Evolutionary conservation across 1,139 yeast species (phyloP).

Genomic region (Lodderomyces beijingensis): DNA sequence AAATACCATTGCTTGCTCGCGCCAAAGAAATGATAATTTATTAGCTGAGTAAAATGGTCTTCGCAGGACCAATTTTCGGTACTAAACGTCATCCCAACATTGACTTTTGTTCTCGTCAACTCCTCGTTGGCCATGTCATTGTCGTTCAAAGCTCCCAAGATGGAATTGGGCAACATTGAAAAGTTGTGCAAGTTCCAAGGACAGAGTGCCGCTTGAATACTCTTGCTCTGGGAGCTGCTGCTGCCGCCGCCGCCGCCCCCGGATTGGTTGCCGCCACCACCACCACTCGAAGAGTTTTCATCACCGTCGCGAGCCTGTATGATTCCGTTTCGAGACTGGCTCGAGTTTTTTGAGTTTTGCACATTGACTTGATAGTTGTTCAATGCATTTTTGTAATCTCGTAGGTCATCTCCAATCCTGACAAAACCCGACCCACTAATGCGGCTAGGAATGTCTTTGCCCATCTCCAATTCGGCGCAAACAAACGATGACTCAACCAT

Average conservation of each 20-base stretch:
- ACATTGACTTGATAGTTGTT: constrained; percentile 5
- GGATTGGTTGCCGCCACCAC: neutral
- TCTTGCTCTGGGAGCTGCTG: constrained; percentile 18
- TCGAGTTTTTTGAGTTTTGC: neutral
- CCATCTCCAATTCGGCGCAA: neutral
- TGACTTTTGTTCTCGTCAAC: constrained; percentile 26
- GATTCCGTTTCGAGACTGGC: neutral
- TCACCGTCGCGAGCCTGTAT: neutral
- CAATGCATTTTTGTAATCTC: constrained; percentile 11
- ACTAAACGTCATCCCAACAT: constrained; percentile 63
- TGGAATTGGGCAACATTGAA: constrained; percentile 53
- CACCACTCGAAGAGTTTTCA: neutral
- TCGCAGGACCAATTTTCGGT: constrained; percentile 72
- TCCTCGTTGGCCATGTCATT: constrained; percentile 40
- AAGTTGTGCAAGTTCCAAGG: constrained; percentile 75
- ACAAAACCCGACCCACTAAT: constrained; percentile 14
- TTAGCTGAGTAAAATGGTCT: constrained; percentile 67
- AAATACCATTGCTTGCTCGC: constrained; percentile 76
- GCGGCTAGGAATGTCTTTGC: constrained; percentile 16
- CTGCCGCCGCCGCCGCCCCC: constrained; percentile 8
- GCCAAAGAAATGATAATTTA: constrained; percentile 69
- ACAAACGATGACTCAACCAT: neutral
- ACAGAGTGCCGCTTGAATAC: constrained; percentile 27
- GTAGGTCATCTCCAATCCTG: constrained; percentile 13
- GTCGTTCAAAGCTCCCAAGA: constrained; percentile 36